Evolutionary conservation across 2,329 filamentous ascomycete genomes (phyloP), one percentile per base, ranked within the genome.

Genomic region (Epichloe baconii): DNA sequence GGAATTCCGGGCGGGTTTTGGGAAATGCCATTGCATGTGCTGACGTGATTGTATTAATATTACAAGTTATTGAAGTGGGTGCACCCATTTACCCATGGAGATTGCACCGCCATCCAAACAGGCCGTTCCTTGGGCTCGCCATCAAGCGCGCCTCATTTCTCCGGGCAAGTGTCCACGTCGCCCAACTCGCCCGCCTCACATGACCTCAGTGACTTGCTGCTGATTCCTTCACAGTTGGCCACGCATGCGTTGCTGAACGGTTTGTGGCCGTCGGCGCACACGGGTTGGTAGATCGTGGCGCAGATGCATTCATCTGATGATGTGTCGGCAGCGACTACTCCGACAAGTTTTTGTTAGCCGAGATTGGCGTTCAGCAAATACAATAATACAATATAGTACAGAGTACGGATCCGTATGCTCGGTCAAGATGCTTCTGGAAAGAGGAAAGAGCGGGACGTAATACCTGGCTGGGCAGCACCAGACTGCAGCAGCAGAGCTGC

Each of bases 401-500:
- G 19, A 4, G 19, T 11, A 21, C 4, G 21, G 21, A 21, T 21
- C 19, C 19, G 19, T 23, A n/a, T 31, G 26, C 8, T 31, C 26
- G 26, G 26, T 8, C 26, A 7, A 26, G 23, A 7, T 2, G 23
- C 23, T 26, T 26, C 4, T 5, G 21, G 23, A 3, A 8, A 31
- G 8, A 31, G 26, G 2, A 26, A 8, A 31, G 26, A 31, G 26
- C 26, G 10, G 1, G n/a, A 34, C 26, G 17, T 46, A 21, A 21
- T 21, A 46, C 44, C 53, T 78, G 85, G 59, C 85, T 83, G 42
- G 85, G 86, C 51, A 84, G 80, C 47, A 83, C 83, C 49, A 85
- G 89, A 68, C 88, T 88, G 47, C 26, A 36, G 17, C 47, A 48
- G 19, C 38, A 36, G 15, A 31, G 38, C 38, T 15, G 38, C 65